Evolutionary conservation across 371 early-diverging fungal species (phyloP).

Genomic region (Phascolomyces articulosus): DNA sequence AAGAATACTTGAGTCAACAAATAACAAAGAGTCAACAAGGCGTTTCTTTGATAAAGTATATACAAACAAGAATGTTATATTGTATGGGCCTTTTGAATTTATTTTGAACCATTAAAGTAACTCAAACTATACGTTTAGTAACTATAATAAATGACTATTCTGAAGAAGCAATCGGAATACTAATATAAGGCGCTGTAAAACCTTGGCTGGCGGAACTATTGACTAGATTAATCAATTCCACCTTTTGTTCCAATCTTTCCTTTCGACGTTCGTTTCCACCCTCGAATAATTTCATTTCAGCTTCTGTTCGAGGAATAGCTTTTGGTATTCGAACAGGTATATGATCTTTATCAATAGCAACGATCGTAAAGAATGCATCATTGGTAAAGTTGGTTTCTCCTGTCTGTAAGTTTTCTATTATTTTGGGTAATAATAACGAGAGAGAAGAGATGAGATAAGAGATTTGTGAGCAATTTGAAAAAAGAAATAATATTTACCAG

Average conservation of each 20-base stretch:
- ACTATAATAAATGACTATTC: neutral
- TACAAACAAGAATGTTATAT: no score
- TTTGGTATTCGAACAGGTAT: conserved; percentile 50
- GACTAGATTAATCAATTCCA: conserved; percentile 43
- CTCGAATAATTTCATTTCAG: conserved; percentile 42
- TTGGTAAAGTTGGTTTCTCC: conserved; percentile 63
- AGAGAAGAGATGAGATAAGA: neutral
- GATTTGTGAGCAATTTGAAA: no score
- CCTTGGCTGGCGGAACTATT: neutral
- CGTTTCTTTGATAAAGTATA: no score
- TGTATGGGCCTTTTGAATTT: no score
- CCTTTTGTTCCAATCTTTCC: conserved; percentile 44
- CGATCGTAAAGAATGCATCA: conserved; percentile 67
- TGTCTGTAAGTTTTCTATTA: conserved; percentile 57
- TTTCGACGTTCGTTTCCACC: conserved; percentile 47
- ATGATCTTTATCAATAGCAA: conserved; percentile 47
- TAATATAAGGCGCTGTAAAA: neutral
- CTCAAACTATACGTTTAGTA: no score
- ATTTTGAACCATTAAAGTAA: no score
- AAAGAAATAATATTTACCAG: conserved; percentile 26
- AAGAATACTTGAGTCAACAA: no score
- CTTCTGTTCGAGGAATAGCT: conserved; percentile 44
- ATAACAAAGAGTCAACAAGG: no score
- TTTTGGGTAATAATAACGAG: neutral
- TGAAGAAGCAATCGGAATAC: neutral